phyloP scores from a whole-genome alignment of 116 monocot species.

The Dioscorea cayenensis region DNA sequence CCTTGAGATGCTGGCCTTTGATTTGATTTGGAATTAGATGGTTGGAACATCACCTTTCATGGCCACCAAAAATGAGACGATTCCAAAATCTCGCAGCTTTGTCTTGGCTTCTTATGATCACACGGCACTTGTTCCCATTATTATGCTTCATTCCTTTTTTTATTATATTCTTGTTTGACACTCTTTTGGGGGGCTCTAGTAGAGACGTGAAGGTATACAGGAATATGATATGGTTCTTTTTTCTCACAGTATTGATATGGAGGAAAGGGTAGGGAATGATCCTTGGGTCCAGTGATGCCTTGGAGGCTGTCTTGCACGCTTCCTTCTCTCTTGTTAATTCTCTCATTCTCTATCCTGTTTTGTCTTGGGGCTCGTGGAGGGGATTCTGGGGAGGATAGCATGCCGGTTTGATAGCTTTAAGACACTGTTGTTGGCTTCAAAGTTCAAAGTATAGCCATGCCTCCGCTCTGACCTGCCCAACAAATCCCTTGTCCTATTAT shows the following conservation, averaged over 20 bases:
- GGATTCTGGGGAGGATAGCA: no score
- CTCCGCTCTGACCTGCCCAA: no score
- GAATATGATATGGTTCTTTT: no score
- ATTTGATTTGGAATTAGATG: not conserved
- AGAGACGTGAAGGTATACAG: no score
- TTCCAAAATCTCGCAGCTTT: not conserved
- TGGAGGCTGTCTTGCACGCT: not conserved
- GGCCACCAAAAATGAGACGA: not conserved
- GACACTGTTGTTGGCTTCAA: no score
- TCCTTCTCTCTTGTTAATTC: not conserved
- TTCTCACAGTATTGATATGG: not conserved
- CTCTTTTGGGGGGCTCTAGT: not conserved
- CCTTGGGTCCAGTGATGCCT: not conserved
- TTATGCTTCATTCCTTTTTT: not conserved
- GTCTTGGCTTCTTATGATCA: not conserved
- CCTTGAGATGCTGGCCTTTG: not conserved
- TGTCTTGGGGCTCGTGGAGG: not conserved
- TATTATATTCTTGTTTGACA: not conserved
- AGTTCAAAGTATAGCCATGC: no score
- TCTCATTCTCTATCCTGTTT: not conserved
- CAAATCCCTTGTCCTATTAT: no score
- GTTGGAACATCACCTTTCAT: not conserved
- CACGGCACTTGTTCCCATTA: not conserved
- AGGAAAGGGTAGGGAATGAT: not conserved
- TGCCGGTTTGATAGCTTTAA: no score